Base-by-base conservation (phyloP, 345 rosid genomes). In the Lumnitzera littorea region DNA sequence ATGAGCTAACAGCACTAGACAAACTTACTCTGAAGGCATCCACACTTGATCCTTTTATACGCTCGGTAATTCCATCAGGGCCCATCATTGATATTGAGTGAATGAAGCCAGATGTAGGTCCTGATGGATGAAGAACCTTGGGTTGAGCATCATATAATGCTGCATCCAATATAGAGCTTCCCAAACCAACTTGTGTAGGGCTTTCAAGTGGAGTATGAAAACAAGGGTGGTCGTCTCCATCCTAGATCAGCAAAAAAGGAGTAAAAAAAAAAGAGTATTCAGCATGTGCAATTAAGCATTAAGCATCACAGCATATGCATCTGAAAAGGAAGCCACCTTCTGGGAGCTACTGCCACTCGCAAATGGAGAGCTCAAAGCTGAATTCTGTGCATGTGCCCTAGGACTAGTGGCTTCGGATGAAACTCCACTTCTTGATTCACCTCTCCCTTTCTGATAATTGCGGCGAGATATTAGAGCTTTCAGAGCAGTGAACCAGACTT, bases 1-100 rank as follows among this genome's bases (percentile, higher is more conserved):
- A 87, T 61, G 88, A 82, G 64, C 91, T 87, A 66, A 84, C 84
- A 71, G 91, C 95, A 78, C 95, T 84, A 11, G 95, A 87, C 63
- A 87, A 65, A 76, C 91, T 87, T 67, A 84, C 83, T 76, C 95
- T 77, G 74, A 80, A 84, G 70, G 88, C 82, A 82, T 87, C 95
- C 78, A 77, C 69, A 25, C 67, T 70, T 66, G 59, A 62, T 50
- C 74, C 73, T 67, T 74, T 82, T 62, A 70, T 58, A 54, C 69
- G 82, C 27, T 83, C 88, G 64, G 69, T 53, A 50, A 73, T 65
- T 67, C 91, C 82, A 66, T 87, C 95, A 8, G 91, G 84, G 46
- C 88, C 95, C 48, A 88, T 91, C 9, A 91, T 80, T 62, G 95
- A 87, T 61, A 81, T 55, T 48, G 95, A 82, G 71, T 83, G 81